Evolutionary conservation across 352 stramenopile species (phyloP).

Genomic region (Hyaloperonospora brassicae): DNA sequence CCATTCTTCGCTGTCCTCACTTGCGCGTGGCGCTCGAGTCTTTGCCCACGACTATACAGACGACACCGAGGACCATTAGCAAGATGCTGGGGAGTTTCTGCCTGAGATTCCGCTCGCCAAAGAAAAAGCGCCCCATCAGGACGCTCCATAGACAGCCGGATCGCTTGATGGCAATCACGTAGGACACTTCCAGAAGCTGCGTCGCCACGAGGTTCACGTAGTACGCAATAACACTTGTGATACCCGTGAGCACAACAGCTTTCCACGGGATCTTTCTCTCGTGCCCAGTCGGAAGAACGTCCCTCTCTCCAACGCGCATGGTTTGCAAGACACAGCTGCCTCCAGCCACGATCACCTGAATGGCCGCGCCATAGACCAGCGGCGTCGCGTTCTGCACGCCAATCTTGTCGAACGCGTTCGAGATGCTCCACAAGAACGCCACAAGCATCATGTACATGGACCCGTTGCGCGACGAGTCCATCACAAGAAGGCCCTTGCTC

Average conservation of each 20-base stretch:
- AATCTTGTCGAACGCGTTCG: conserved; percentile 80
- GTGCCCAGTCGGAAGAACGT: conserved; percentile 50
- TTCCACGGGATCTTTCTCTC: conserved; percentile 62
- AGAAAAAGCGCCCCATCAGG: conserved; percentile 62
- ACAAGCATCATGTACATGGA: conserved; percentile 80
- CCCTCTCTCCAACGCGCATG: conserved; percentile 46
- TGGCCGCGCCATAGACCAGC: conserved; percentile 59
- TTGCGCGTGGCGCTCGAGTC: conserved; percentile 23
- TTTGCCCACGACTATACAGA: conserved; percentile 73
- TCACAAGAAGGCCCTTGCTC: conserved; percentile 35
- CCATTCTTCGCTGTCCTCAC: conserved; percentile 14
- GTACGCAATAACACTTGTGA: conserved; percentile 73
- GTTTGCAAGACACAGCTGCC: conserved; percentile 57
- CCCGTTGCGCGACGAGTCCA: conserved; percentile 54
- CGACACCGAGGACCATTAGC: conserved; percentile 69
- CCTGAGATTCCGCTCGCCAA: conserved; percentile 57
- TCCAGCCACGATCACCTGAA: conserved; percentile 59
- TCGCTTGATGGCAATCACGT: conserved; percentile 81
- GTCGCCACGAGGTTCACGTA: conserved; percentile 80
- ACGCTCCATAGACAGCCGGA: conserved; percentile 82
- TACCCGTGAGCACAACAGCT: conserved; percentile 49
- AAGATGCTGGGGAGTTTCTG: conserved; percentile 80
- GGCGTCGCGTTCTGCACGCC: conserved; percentile 73
- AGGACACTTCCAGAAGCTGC: conserved; percentile 71
- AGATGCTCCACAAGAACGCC: conserved; percentile 77